Percentiles rank a stretch among this genome's conserved stretches.
These are phyloP conservation scores for Durio zibethinus DNA, from an alignment of 345 rosid genomes.

Conservation along the genomic window DNA sequence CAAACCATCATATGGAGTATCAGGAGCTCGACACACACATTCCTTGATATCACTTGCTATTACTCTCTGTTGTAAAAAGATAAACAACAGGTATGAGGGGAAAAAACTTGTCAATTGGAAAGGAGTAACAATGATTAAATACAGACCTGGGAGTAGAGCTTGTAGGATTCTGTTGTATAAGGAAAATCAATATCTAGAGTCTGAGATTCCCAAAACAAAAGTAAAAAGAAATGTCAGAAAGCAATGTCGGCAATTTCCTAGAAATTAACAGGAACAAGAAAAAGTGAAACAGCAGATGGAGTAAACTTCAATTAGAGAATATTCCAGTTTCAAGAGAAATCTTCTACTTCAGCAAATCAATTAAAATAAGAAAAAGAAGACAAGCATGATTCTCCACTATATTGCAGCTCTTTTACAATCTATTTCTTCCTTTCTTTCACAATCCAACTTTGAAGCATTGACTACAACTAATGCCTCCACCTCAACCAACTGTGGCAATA, in stretches of 20 bases:
- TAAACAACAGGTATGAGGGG: conserved; percentile 19
- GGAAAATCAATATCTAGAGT: conserved; percentile 74
- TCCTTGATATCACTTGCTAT: conserved; percentile 98
- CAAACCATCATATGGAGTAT: conserved; percentile 93
- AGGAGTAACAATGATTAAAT: conserved; percentile 16
- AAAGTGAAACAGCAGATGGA: not conserved
- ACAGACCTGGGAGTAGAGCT: conserved; percentile 80
- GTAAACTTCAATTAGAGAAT: not conserved
- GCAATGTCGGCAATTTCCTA: not conserved
- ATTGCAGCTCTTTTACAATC: not conserved
- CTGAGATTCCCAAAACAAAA: conserved; percentile 34
- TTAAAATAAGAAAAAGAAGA: not conserved
- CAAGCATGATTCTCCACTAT: not conserved
- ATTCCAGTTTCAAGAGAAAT: not conserved
- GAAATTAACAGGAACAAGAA: not conserved
- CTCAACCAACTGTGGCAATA: not conserved
- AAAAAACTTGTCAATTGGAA: conserved; percentile 1
- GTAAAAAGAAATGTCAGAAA: conserved; percentile 11
- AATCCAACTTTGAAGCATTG: not conserved
- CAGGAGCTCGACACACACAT: conserved; percentile 94
- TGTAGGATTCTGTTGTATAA: conserved; percentile 90
- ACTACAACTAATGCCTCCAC: not conserved
- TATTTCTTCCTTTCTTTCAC: not conserved
- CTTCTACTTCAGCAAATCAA: not conserved
- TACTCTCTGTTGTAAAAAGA: conserved; percentile 58